Base-by-base conservation (phyloP, 1,284 basidiomycete species). In the Rhodotorula sp. region DNA sequence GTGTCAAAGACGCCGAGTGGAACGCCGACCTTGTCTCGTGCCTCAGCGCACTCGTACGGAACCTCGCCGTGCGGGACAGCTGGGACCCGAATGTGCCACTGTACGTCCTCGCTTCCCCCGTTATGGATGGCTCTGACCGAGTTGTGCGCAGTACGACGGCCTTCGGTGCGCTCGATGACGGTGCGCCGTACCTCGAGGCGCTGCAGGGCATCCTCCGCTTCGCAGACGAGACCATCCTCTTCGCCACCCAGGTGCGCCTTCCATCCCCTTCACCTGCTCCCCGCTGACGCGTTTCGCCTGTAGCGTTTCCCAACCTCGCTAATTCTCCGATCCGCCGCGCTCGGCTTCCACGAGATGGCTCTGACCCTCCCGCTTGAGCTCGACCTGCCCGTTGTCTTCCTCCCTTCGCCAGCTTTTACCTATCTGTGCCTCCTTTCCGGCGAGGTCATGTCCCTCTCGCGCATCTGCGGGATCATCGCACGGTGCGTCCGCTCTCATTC, bases 291-390 rank as follows among this genome's bases (percentile, higher is more conserved):
- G 5, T 2, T 39, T 27, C 1, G 13, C 12, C 13, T 1, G 25
- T 1, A 67, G 68, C 62, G 54, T 41, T 46, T 9, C 44, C 69
- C 72, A 1, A 2, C 19, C 1, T 67, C 64, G 7, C 63, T 73
- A 44, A 34, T 53, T 1, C 29, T 73, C 19, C 62, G 66, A 36
- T 21, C 63, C 13, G 57, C 72, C 41, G 48, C 66, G 3, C 48
- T 73, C 27, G 34, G 29, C 5, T 68, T 70, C 59, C 66, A 64
- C 57, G 66, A 68, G 15, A 27, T 46, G 10, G 34, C 63, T 1
- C 66, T 73, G 27, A 34, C 32, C 10, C 63, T 73, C 13, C 63
- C 72, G 0, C 63, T 73, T 44, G 60, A 59, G 36, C 57, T 62
- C 48, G 57, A 46, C 21, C 39, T 73, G 1, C 55, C 69, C 0